phyloP scores from a whole-genome alignment of 1,284 basidiomycete species.

The Sanghuangporus baumii region DNA sequence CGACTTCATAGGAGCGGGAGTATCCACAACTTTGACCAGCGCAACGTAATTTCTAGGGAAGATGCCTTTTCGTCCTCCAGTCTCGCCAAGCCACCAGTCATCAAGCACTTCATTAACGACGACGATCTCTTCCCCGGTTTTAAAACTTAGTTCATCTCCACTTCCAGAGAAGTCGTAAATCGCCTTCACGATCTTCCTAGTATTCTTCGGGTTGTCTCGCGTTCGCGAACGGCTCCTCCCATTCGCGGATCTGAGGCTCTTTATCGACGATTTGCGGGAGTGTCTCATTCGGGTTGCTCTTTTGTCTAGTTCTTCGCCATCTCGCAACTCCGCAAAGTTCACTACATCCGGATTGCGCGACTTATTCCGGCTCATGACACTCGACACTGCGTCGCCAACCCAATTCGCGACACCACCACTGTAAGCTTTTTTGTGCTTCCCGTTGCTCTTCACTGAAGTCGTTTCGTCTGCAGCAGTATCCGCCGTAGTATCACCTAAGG shows the following conservation, averaged over 20 bases:
- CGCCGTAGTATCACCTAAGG: conserved; percentile 27
- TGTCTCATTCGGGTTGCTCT: conserved; percentile 23
- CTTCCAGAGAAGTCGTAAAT: conserved; percentile 68
- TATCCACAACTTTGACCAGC: conserved; percentile 28
- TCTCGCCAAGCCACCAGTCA: conserved; percentile 83
- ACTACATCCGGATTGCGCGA: conserved; percentile 41
- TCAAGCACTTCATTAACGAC: conserved; percentile 74
- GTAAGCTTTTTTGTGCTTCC: conserved; percentile 30
- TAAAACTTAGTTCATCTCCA: conserved; percentile 72
- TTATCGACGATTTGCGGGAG: conserved; percentile 26
- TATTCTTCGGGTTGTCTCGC: conserved; percentile 29
- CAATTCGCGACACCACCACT: conserved; percentile 54
- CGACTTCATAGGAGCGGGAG: conserved; percentile 23
- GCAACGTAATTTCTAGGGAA: conserved; percentile 76
- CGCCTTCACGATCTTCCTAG: conserved; percentile 57
- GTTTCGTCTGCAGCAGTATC: conserved; percentile 33
- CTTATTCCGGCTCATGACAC: conserved; percentile 52
- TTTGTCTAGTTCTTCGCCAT: conserved; percentile 28
- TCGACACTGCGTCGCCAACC: conserved; percentile 56
- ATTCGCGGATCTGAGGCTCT: conserved; percentile 32
- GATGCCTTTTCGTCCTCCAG: conserved; percentile 60
- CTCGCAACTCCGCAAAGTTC: conserved; percentile 50
- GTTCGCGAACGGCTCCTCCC: conserved; percentile 24
- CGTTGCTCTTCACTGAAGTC: conserved; percentile 25
- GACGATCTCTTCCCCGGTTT: conserved; percentile 63